A percentile compares a stretch with the other conserved stretches of the same genome.
Evolutionary conservation across 331 rosid genomes (phyloP).

Genomic region (Quercus tomentella): DNA sequence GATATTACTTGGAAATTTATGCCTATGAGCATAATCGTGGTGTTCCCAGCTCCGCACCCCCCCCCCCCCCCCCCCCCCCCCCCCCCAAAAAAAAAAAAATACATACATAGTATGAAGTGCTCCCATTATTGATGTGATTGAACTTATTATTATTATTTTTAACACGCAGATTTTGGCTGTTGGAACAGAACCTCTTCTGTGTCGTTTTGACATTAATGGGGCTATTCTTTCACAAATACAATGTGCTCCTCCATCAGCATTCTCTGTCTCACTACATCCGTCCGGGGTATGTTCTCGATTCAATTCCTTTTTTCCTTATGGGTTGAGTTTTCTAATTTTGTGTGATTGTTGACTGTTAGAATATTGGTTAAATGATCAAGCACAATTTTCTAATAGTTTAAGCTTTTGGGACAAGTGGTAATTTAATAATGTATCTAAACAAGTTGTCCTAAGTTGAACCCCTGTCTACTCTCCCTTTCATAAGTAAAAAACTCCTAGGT

Average conservation of each 20-base stretch:
- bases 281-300: slow-evolving; percentile 59
- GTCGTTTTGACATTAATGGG: slow-evolving; percentile 78
- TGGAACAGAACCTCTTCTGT: slow-evolving; percentile 80
- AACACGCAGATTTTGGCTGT: slow-evolving; percentile 64
- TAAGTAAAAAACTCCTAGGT: no score
- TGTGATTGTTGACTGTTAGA: background rate
- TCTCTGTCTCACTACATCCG: slow-evolving; percentile 75
- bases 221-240: slow-evolving; percentile 77
- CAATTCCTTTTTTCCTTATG: background rate
- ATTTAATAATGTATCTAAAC: no score
- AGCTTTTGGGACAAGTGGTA: no score
- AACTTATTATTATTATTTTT: background rate
- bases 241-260: slow-evolving; percentile 76
- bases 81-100: background rate
- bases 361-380: no score
- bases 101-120: background rate
- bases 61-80: no score
- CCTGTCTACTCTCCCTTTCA: no score
- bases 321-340: background rate
- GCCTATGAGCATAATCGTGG: background rate
- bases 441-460: no score
- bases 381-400: no score
- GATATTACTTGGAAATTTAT: background rate
- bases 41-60: background rate
- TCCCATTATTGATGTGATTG: background rate